Evolutionary conservation across 257 asterid species (phyloP), one percentile per base, ranked within the genome.

Genomic region (Lycium ferocissimum): DNA sequence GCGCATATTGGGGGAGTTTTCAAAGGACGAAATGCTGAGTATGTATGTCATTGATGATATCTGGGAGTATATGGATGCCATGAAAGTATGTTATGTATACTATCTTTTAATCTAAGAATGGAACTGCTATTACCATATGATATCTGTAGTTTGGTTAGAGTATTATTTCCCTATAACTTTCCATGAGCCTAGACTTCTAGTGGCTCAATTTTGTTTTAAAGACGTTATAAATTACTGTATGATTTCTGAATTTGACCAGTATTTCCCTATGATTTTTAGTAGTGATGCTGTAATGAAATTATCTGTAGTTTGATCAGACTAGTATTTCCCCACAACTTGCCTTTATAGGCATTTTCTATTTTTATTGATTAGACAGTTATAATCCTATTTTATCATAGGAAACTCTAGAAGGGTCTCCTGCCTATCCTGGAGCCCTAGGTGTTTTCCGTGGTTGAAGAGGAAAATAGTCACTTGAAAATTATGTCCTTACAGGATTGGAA

Each of bases 21-120:
- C 98, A 63, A 89, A 97, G 4, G 99, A 97, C 75, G 98, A 94
- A 83, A 92, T 95, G 86, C 91, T 97, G 89, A 92, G 96, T 88
- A 92, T 93, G 73, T 97, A 95, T 79, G 99, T 97, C 86, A 97
- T 97, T 61, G 99, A 97, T 65, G 99, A 95, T 88, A 92, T 97
- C 86, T 97, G 98, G 99, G 99, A 95, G 85, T 97, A 95, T 93
- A 97, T 97, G 99, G 95, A 88, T 85, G 98, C 98, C 88, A 95
- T 97, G 98, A 97, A 94, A 90, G 99, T 97, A 91, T 18, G 97
- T 87, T 80, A 49, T 53, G 58, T 81, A 65, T 59, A 69, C 72
- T 84, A 51, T 51, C 62, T 75, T 49, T 75, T 49, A 26, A 49
- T 75, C 45, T 49, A 12, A 75, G 62, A 22, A 49, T 22, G 61